These are phyloP conservation scores for Skeletonema marinoi DNA, from an alignment of 108 stramenopile species.

Conservation along the genomic window DNA sequence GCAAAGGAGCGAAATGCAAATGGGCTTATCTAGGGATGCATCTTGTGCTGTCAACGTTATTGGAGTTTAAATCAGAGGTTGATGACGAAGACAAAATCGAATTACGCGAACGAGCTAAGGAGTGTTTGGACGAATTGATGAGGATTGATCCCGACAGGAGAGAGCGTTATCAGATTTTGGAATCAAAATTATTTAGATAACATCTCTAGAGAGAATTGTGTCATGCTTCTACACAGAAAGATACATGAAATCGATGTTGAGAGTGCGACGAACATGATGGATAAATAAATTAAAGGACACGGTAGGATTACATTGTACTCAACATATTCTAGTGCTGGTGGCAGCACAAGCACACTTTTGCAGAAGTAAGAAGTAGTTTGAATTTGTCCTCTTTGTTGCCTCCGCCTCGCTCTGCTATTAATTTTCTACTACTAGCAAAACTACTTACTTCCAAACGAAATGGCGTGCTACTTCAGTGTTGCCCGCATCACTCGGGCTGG, in stretches of 20 bases:
- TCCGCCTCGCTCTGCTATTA: too few relatives aligned
- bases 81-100: slow-evolving; percentile 3
- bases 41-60: slow-evolving; percentile 38
- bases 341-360: too few relatives aligned
- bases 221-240: neutral
- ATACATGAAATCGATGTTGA: too few relatives aligned
- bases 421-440: too few relatives aligned
- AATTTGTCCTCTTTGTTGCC: too few relatives aligned
- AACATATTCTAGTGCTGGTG: too few relatives aligned
- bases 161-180: slow-evolving; percentile 39
- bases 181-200: slow-evolving; percentile 2
- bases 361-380: too few relatives aligned
- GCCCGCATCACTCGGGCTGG: neutral
- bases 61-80: slow-evolving; percentile 10
- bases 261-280: too few relatives aligned
- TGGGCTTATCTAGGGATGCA: slow-evolving; percentile 53
- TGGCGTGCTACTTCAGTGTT: neutral
- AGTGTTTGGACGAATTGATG: slow-evolving; percentile 32
- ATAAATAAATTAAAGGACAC: too few relatives aligned
- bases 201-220: neutral
- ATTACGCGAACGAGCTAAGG: slow-evolving; percentile 30
- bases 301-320: too few relatives aligned
- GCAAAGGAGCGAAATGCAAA: slow-evolving; percentile 51
- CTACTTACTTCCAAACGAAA: neutral
- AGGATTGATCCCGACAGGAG: slow-evolving; percentile 41